phyloP scores from a whole-genome alignment of 2,329 filamentous ascomycete genomes.

The Colletotrichum godetiae region DNA sequence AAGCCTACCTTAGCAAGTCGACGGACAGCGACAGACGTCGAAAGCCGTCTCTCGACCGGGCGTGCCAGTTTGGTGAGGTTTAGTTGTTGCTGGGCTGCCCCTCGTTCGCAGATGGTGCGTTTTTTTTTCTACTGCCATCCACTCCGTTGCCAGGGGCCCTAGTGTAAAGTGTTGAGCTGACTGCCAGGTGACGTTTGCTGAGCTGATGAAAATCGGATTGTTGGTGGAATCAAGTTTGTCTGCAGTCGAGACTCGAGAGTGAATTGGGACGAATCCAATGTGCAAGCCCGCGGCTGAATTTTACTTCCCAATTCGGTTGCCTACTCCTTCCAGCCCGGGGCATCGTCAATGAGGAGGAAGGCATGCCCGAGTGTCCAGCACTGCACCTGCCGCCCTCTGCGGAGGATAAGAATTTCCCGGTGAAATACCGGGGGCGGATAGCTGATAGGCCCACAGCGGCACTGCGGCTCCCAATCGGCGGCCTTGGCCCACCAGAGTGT shows the following conservation, averaged over 20 bases:
- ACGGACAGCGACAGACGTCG: background rate
- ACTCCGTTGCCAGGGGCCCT: background rate
- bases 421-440: background rate
- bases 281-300: background rate
- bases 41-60: background rate
- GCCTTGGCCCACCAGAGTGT: constrained; percentile 2
- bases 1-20: background rate
- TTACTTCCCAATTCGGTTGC: too few relatives aligned
- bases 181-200: background rate
- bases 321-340: too few relatives aligned
- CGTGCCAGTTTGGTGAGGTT: background rate
- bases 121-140: background rate
- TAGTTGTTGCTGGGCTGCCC: background rate
- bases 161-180: background rate
- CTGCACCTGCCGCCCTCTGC: background rate
- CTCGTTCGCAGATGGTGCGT: background rate
- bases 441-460: background rate
- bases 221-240: background rate
- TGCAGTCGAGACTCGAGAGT: background rate
- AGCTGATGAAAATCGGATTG: constrained; percentile 24
- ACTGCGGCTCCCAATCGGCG: background rate
- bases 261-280: background rate
- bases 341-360: background rate
- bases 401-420: background rate
- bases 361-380: background rate